Base-by-base conservation (phyloP, 2,329 filamentous ascomycete species). In the Mycosphaerelloides madeirae region DNA sequence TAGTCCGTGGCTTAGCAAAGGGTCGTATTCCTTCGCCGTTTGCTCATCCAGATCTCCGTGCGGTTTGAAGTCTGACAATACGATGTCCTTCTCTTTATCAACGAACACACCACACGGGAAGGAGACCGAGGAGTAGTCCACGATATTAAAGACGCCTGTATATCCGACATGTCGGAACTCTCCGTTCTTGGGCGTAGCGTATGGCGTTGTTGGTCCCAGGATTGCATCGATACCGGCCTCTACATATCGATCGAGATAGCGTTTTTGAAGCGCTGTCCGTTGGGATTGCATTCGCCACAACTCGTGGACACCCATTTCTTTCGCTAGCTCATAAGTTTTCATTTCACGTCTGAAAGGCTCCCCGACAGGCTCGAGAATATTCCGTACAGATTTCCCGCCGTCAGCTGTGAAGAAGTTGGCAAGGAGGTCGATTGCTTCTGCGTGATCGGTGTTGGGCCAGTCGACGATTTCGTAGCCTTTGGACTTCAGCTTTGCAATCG, bases 381-480 rank as follows among this genome's bases (percentile, higher is more conserved):
- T 61, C 38, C 60, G 39, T 3, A 76, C 62, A 9, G 68, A 71
- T 45, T 72, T 72, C 1, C 71, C 75, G n/a, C 75, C 74, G 44
- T 78, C 74, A 9, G 72, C 69, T 11, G 74, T 56, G 49, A 77
- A 77, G 64, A 74, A 68, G 15, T 62, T 59, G 0, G 46, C 63
- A 29, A 78, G 67, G 6, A 79, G 65, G 32, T 70, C 66, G 60
- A 77, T 68, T 0, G 72, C 73, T 41, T 75, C 65, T 14, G 64
- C 58, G 51, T 82, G 81, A 41, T 75, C 69, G 51, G 72, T 68
- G 16, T 76, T 64, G 53, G 76, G 61, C 73, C 79, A 77, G 3
- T 80, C 73, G 3, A 82, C 65, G 44, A 83, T 59, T 35, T 83
- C 73, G 53, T 79, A 70, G 14, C 75, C 69, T 28, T 74, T 68